Evolutionary conservation across 257 asterid genomes (phyloP), one percentile per base, ranked within the genome.

Genomic region (Dorcoceras hygrometricum): DNA sequence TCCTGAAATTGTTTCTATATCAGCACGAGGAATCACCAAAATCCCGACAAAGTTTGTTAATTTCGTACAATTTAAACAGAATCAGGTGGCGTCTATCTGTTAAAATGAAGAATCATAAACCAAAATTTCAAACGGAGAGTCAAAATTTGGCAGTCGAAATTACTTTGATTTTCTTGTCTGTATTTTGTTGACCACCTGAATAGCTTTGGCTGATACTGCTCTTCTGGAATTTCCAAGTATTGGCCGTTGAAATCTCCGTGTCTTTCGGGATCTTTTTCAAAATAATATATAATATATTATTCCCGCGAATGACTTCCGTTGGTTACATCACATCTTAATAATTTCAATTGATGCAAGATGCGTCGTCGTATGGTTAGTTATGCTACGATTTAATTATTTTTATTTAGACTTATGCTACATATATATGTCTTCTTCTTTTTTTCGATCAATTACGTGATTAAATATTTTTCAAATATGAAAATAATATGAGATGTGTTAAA

Each of bases 241-340:
- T 56, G 76, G 63, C 82, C 77, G 77, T 74, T 80, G 79, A 78
- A 77, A 77, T 65, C 70, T 80, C 78, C 83, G 73, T 64, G 63
- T 66, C 57, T 79, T 82, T 73, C 18, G 89, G 74, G 63, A 12
- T 19, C 16, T 1, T 48, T 23, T 68, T 59, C n/a, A n/a, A n/a
- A n/a, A n/a, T n/a, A n/a, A n/a, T n/a, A n/a, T n/a, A n/a, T n/a
- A n/a, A n/a, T n/a, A n/a, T n/a, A n/a, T n/a, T n/a, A n/a, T n/a
- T n/a, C n/a, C n/a, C n/a, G n/a, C n/a, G n/a, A n/a, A n/a, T n/a
- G n/a, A n/a, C n/a, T n/a, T n/a, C n/a, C n/a, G n/a, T n/a, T n/a
- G n/a, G n/a, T n/a, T n/a, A n/a, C n/a, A n/a, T n/a, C n/a, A n/a
- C n/a, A n/a, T n/a, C n/a, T n/a, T n/a, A n/a, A n/a, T n/a, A n/a